Base-by-base conservation (phyloP, 164 flowering plant genomes). In the Sextonia rubra region DNA sequence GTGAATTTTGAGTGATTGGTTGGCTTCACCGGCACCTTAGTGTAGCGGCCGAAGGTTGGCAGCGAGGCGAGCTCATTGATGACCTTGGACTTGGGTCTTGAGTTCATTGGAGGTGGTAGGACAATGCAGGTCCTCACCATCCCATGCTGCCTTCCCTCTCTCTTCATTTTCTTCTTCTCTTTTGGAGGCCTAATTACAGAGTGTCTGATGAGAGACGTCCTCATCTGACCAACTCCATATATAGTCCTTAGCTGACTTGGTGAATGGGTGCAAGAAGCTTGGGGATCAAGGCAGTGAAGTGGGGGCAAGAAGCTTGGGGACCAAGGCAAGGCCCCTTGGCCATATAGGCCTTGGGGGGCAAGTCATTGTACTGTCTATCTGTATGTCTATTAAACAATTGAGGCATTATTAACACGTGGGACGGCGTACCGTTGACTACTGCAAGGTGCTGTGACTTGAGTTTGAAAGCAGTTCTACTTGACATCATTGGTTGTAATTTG, bases 1-100 rank as follows among this genome's bases (percentile, higher is more conserved):
- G 98, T 86, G 85, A 82, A 90, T 82, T 91, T 90, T 66, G 95
- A 90, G 82, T 90, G 97, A 75, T 91, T 91, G 29, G 91, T 85
- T 47, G 97, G 98, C 80, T 88, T 90, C 2, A 83, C 18, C 0
- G 89, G 60, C 47, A 83, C 94, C 76, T 77, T 85, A 18, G 70
- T 24, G 60, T 47, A 47, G 3, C 1, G 25, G 23, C 60, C 32
- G n/a, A 32, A 32, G 6, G 70, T 48, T 23, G 30, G 60, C 48
- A 60, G 60, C 3, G 60, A 47, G 24, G 47, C 9, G 60, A 47
- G 18, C 6, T 48, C 60, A 48, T 68, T 23, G 70, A 68, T 14
- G 3, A 68, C 24, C n/a, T 48, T 68, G 58, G 11, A 5, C 20
- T 24, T 68, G 23, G 60, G 29, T 12, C 70, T 48, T 20, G 20